Evolutionary conservation across 2,329 filamentous ascomycete genomes (phyloP), one percentile per base, ranked within the genome.

Genomic region (Pseudopyricularia javanii): DNA sequence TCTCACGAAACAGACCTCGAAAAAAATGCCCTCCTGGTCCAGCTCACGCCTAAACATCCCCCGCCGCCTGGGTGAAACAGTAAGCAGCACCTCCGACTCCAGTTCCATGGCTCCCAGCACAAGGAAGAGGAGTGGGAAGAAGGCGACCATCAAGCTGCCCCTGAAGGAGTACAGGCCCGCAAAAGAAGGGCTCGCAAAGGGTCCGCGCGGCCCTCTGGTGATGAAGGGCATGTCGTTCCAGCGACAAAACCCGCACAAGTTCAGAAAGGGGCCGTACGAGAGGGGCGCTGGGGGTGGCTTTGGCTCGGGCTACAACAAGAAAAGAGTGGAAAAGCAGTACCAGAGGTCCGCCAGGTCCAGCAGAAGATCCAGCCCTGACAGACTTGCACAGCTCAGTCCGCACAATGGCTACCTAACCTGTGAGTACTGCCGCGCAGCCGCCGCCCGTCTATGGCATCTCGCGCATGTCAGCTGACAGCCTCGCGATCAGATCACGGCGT

Each of bases 41-140:
- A 45, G 20, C 24, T 45, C 40, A 20, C 40, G 40, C 22, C 40
- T 45, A 2, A 45, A 45, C 24, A 20, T 74, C 64, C 70, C 70
- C 51, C 72, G 72, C 62, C 70, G 71, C 50, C 71, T 74, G 56
- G 72, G 72, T 61, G 72, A 74, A 58, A 68, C 71, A 57, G 70
- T 73, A 68, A 61, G 70, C 57, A 56, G 56, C 48, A 55, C 56
- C 50, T 57, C 54, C 45, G 47, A 54, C 63, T 55, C 55, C 53
- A 54, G 54, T 56, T 56, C 56, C 54, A 57, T 51, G 22, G 54
- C 56, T 54, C 54, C 51, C 47, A 53, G 51, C 40, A 45, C 40
- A 45, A 34, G 48, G 48, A 50, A 34, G 32, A 50, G 32, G 28
- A 50, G 26, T 20, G 33, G 48, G 22, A 35, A 11, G 14, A 26